A percentile compares a stretch with the other conserved stretches of the same genome.
These are phyloP conservation scores for Metschnikowia corniflorae DNA, from an alignment of 805 yeast species.

Conservation along the genomic window DNA sequence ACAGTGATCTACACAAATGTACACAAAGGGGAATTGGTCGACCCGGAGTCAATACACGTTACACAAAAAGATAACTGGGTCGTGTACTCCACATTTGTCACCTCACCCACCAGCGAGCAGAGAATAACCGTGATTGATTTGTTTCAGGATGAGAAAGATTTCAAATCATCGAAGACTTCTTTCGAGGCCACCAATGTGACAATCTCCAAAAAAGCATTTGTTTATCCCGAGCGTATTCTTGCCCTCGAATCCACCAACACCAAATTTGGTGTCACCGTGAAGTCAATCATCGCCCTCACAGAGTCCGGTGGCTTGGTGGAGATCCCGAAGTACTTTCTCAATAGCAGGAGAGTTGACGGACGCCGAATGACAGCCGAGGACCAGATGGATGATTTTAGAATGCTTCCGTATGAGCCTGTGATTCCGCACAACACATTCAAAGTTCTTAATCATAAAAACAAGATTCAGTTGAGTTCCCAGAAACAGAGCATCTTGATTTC, in stretches of 20 bases:
- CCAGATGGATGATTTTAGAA: constrained; percentile 51
- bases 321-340: constrained; percentile 67
- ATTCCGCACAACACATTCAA: constrained; percentile 35
- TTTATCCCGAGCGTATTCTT: constrained; percentile 57
- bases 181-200: constrained; percentile 43
- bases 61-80: constrained; percentile 83
- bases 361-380: constrained; percentile 50
- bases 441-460: constrained; percentile 36
- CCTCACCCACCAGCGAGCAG: constrained; percentile 45
- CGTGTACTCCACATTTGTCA: constrained; percentile 59
- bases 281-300: constrained; percentile 59
- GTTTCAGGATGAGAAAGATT: constrained; percentile 50
- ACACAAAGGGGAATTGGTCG: constrained; percentile 36
- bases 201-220: constrained; percentile 52
- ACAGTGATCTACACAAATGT: constrained; percentile 45
- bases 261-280: constrained; percentile 62
- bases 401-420: constrained; percentile 63
- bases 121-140: constrained; percentile 72
- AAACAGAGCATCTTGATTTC: constrained; percentile 24
- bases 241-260: constrained; percentile 55
- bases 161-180: constrained; percentile 25
- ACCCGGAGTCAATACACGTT: constrained; percentile 43
- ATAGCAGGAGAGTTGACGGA: constrained; percentile 65
- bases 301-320: constrained; percentile 59
- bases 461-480: constrained; percentile 18